Conservation (phyloP, 2,329 filamentous ascomycete genomes). For the Fusarium globosum region DNA sequence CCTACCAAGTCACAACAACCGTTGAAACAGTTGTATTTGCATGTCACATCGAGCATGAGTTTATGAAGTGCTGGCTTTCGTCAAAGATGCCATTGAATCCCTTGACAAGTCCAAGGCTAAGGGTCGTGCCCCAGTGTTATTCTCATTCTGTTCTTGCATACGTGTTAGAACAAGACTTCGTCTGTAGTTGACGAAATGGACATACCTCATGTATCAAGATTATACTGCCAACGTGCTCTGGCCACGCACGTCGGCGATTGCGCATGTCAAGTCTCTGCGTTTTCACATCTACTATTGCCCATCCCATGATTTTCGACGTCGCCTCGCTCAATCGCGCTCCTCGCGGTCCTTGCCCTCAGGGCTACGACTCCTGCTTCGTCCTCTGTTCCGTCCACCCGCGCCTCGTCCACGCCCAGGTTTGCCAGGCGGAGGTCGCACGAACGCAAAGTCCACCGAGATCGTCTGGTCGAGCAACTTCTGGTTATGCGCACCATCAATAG, state of each 20-base stretch:
- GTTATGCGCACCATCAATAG: constrained; percentile 81
- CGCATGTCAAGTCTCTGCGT: neutral
- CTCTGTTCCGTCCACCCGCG: constrained; percentile 55
- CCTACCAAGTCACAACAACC: neutral
- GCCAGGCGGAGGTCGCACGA: constrained; percentile 80
- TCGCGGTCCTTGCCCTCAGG: constrained; percentile 55
- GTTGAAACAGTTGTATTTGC: neutral
- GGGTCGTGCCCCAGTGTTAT: neutral
- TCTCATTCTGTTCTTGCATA: constrained; percentile 19
- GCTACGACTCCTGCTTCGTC: constrained; percentile 62
- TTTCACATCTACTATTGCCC: neutral
- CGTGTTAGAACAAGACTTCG: neutral
- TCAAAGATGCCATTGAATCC: neutral
- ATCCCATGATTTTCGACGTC: neutral
- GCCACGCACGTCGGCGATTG: constrained; percentile 42
- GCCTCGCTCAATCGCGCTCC: constrained; percentile 45
- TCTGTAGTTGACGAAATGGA: neutral
- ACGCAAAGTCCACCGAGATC: constrained; percentile 84
- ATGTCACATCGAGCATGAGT: constrained; percentile 1
- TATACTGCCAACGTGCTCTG: constrained; percentile 46
- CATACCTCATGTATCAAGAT: constrained; percentile 44
- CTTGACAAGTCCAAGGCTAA: neutral
- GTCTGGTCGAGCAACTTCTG: constrained; percentile 85
- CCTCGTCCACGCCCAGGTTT: constrained; percentile 54
- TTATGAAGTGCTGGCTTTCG: neutral